Conservation (phyloP, 352 stramenopile genomes). For the Phytophthora vignae region DNA sequence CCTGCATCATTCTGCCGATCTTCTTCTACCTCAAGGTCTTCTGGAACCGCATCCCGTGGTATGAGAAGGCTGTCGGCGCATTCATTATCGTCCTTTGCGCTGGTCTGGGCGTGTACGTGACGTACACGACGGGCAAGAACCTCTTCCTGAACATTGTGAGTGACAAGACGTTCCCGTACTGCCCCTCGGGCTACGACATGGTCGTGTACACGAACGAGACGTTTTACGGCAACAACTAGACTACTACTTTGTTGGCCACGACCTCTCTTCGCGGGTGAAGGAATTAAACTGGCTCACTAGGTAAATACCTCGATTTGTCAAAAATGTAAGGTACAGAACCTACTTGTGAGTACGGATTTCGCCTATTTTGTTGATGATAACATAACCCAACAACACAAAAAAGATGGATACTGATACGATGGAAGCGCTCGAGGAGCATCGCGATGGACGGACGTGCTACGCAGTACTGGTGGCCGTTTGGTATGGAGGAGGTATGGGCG, state of each 20-base stretch:
- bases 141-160: constrained; percentile 47
- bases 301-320: too few species aligned
- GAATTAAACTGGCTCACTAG: too few species aligned
- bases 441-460: too few species aligned
- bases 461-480: too few species aligned
- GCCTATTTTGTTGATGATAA: too few species aligned
- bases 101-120: constrained; percentile 44
- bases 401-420: too few species aligned
- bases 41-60: constrained; percentile 51
- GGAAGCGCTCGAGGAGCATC: too few species aligned
- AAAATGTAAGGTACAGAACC: too few species aligned
- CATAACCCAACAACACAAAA: too few species aligned
- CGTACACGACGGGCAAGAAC: constrained; percentile 24
- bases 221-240: constrained; percentile 55
- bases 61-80: constrained; percentile 47
- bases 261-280: too few species aligned
- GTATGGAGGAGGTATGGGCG: too few species aligned
- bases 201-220: constrained; percentile 57
- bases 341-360: too few species aligned
- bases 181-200: constrained; percentile 53
- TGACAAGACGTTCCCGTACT: constrained; percentile 65
- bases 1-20: constrained; percentile 74
- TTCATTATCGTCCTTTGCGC: constrained; percentile 49
- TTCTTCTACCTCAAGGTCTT: constrained; percentile 80
- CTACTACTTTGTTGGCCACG: neutral